These are phyloP conservation scores for Wickerhamomyces sp. DNA, from an alignment of 1,139 yeast species.

Conservation along the genomic window DNA sequence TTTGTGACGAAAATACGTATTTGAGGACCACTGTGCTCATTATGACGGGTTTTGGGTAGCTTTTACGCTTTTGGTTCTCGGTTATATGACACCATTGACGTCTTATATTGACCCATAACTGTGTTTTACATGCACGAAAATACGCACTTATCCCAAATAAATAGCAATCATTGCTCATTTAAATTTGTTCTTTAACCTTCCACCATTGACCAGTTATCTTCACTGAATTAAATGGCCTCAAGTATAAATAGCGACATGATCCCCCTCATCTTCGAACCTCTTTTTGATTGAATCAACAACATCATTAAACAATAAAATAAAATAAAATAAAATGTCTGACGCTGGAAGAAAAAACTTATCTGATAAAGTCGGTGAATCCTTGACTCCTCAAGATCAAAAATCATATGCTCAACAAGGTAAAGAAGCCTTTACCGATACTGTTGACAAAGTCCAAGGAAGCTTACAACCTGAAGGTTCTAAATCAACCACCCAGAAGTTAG, in stretches of 20 bases:
- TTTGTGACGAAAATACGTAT: no score
- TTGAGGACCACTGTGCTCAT: no score
- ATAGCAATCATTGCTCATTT: neutral
- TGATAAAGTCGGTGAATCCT: slow-evolving; percentile 60
- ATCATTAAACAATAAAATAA: neutral
- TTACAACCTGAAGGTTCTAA: slow-evolving; percentile 62
- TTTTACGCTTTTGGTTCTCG: no score
- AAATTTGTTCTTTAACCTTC: neutral
- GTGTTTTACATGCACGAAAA: no score
- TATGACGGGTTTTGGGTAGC: no score
- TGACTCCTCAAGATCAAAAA: slow-evolving; percentile 75
- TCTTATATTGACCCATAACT: no score
- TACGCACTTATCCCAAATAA: neutral
- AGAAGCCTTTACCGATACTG: slow-evolving; percentile 62
- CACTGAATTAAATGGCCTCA: no score
- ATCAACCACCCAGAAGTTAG: slow-evolving; percentile 61
- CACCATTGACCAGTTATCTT: neutral
- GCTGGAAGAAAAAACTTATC: slow-evolving; percentile 71
- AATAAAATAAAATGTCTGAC: slow-evolving; percentile 52
- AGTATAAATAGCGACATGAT: neutral
- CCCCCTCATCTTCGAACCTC: no score
- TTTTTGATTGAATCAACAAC: no score
- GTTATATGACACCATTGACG: no score
- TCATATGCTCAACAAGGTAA: slow-evolving; percentile 59
- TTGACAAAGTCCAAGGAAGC: slow-evolving; percentile 59